Evolutionary conservation across 176 grass and related monocot genomes (phyloP), one percentile per base, ranked within the genome.

Genomic region (Carex kokanica): DNA sequence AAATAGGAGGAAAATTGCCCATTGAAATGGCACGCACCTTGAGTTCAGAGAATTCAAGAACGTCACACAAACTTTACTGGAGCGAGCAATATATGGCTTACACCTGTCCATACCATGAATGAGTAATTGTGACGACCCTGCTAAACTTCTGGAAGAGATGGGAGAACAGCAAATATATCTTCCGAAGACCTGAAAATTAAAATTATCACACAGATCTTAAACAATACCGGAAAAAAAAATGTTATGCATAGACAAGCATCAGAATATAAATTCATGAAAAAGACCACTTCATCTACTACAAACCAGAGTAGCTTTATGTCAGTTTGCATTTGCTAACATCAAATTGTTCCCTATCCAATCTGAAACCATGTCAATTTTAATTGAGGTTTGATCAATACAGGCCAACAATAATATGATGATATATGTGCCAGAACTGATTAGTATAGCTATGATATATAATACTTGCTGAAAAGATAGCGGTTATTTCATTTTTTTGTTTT

Each of bases 21-120:
- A 51, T 24, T 73, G 69, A 73, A 36, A 41, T 51, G 45, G 43
- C 84, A 90, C 13, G 25, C 87, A 97, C 94, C 95, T 97, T 94
- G 51, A 97, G 84, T 6, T 89, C 88, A 64, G 88, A 84, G 78
- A 97, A 85, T 85, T 91, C 84, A 89, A 94, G 87, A 60, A 88
- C 57, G 47, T 52, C 58, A 53, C 81, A 70, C 73, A 41, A 83
- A 64, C 80, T 66, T 32, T 64, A 45, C 65, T 81, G 86, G 56
- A 20, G 1, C 60, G 87, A 51, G 82, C 80, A 51, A 97, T 75
- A 85, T 89, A 94, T 61, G 60, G 38, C 88, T 89, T 88, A 81
- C 81, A 94, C 86, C 85, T 97, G 65, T 87, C 86, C 84, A 92
- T 81, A n/a, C 95, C 95, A 97, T 67, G 78, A 75, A 52, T 90